phyloP scores from a whole-genome alignment of 352 stramenopile species.

The Pythium grandisporangium region DNA sequence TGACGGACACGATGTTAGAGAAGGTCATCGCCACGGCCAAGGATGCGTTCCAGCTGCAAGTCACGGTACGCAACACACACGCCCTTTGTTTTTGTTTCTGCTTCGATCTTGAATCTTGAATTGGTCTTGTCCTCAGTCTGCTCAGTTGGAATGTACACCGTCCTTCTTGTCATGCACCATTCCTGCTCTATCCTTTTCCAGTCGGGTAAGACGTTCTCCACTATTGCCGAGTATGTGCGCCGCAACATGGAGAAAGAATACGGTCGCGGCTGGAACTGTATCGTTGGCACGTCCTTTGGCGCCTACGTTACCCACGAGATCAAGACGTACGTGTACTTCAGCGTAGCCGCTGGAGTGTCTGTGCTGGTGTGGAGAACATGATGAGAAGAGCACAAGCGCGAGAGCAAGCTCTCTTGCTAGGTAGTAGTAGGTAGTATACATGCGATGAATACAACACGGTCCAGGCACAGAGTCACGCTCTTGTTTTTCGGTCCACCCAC shows the following conservation, averaged over 20 bases:
- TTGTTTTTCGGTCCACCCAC: too few species aligned
- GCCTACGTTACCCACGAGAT: constrained; percentile 94
- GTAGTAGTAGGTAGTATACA: too few species aligned
- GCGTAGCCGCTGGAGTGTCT: constrained; percentile 85
- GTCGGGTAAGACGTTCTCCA: constrained; percentile 89
- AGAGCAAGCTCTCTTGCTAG: too few species aligned
- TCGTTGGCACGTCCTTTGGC: constrained; percentile 89
- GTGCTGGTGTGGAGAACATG: constrained; percentile 89
- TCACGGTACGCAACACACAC: constrained; percentile 47
- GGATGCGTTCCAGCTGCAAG: constrained; percentile 89
- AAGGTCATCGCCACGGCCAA: constrained; percentile 84
- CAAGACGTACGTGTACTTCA: constrained; percentile 95
- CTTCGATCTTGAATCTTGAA: too few species aligned
- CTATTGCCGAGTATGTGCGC: constrained; percentile 86
- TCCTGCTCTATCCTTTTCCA: constrained; percentile 7
- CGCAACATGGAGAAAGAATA: constrained; percentile 92
- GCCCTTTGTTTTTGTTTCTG: neutral
- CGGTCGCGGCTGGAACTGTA: constrained; percentile 88
- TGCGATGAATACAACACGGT: too few species aligned
- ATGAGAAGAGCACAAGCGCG: too few species aligned
- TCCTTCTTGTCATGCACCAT: too few species aligned
- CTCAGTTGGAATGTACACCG: too few species aligned
- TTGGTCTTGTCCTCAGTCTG: too few species aligned
- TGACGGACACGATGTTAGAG: constrained; percentile 92
- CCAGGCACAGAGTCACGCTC: too few species aligned